These are phyloP conservation scores for Fusarium anguioides DNA, from an alignment of 2,329 filamentous ascomycete genomes.

Conservation along the genomic window DNA sequence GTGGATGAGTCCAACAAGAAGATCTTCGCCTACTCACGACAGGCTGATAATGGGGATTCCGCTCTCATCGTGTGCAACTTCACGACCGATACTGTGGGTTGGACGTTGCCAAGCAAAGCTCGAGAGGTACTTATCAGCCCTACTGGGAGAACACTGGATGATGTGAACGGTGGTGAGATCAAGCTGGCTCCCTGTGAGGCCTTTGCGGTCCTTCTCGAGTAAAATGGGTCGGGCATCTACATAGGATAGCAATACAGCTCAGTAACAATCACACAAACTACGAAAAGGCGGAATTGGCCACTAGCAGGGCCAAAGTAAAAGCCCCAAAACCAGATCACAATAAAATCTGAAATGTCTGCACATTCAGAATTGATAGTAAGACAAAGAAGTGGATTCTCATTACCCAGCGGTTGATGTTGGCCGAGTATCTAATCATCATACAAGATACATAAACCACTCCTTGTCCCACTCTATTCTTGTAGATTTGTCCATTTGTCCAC, in stretches of 20 bases:
- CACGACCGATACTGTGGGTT: slow-evolving; percentile 47
- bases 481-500: slow-evolving; percentile 30
- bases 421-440: slow-evolving; percentile 52
- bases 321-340: background rate
- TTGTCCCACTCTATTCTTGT: slow-evolving; percentile 23
- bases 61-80: slow-evolving; percentile 56
- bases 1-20: slow-evolving; percentile 52
- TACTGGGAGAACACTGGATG: slow-evolving; percentile 44
- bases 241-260: background rate
- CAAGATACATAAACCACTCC: slow-evolving; percentile 46
- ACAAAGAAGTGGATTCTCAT: slow-evolving; percentile 39
- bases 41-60: slow-evolving; percentile 45
- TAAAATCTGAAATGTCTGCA: background rate
- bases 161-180: slow-evolving; percentile 45
- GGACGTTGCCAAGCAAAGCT: slow-evolving; percentile 46
- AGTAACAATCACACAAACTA: slow-evolving; percentile 48
- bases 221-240: background rate
- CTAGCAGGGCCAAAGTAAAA: background rate
- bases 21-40: slow-evolving; percentile 54
- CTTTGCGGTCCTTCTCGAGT: slow-evolving; percentile 49
- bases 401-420: slow-evolving; percentile 42
- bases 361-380: slow-evolving; percentile 4
- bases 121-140: slow-evolving; percentile 52
- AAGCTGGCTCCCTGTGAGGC: slow-evolving; percentile 53
- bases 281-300: background rate